Evolutionary conservation across 1,139 yeast species (phyloP).

Genomic region (Pichia inconspicua): DNA sequence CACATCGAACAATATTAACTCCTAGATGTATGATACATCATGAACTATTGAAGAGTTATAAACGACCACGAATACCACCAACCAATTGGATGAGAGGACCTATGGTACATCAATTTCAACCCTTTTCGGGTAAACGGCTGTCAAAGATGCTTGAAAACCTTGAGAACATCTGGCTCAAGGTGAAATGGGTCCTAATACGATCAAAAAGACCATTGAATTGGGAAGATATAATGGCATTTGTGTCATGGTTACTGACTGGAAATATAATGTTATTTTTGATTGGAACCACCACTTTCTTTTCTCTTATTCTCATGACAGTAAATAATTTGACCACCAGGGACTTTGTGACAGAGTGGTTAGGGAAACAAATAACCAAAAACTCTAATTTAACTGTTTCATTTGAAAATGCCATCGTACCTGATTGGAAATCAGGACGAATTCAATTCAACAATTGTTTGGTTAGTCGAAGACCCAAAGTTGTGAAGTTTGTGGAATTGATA

Average conservation of each 20-base stretch:
- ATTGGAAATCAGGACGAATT: slow-evolving; percentile 85
- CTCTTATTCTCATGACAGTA: slow-evolving; percentile 65
- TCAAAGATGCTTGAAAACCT: slow-evolving; percentile 16
- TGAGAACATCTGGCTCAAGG: slow-evolving; percentile 46
- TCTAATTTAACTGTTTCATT: slow-evolving; percentile 83
- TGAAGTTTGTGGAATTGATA: slow-evolving; percentile 53
- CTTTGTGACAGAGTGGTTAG: slow-evolving; percentile 70
- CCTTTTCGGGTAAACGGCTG: slow-evolving; percentile 1
- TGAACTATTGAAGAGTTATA: not conserved
- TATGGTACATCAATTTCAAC: not conserved
- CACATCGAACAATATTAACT: not conserved
- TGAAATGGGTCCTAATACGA: slow-evolving; percentile 63
- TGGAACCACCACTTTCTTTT: slow-evolving; percentile 86
- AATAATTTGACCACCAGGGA: slow-evolving; percentile 91
- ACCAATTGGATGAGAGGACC: not conserved
- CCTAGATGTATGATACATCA: not conserved
- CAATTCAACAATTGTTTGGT: slow-evolving; percentile 80
- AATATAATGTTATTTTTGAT: slow-evolving; percentile 69
- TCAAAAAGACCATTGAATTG: slow-evolving; percentile 66
- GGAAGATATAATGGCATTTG: slow-evolving; percentile 82
- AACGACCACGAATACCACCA: not conserved
- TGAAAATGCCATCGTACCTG: slow-evolving; percentile 91
- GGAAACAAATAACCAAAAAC: slow-evolving; percentile 76
- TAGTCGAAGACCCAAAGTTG: slow-evolving; percentile 65
- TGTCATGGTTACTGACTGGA: slow-evolving; percentile 87